Percentiles rank a stretch among this genome's conserved stretches.
Conservation (phyloP, 169 alveolate genomes). For the Babesia gibsoni region DNA sequence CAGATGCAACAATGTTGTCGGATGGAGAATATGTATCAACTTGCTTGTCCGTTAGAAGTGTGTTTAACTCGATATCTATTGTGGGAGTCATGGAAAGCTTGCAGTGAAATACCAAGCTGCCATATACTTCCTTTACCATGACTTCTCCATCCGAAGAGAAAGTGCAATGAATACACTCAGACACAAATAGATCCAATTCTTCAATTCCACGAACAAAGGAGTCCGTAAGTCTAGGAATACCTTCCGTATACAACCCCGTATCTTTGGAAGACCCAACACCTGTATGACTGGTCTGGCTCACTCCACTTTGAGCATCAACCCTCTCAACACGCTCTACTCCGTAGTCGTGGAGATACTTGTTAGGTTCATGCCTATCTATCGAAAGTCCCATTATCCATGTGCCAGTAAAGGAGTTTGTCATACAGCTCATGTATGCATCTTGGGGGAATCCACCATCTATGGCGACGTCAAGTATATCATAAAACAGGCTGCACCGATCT, state of each 20-base stretch:
- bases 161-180: conserved; percentile 26
- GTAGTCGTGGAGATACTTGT: not conserved
- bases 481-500: conserved; percentile 1
- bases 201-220: not conserved
- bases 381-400: too few relatives aligned
- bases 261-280: not conserved
- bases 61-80: conserved; percentile 17
- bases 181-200: not conserved
- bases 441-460: conserved; percentile 62
- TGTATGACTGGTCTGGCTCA: not conserved
- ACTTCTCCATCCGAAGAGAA: conserved; percentile 31
- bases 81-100: conserved; percentile 13
- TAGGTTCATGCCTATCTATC: not conserved
- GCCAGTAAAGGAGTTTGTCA: not conserved
- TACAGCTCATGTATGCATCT: conserved; percentile 17
- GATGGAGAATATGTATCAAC: not conserved
- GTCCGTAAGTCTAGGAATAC: conserved; percentile 14
- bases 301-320: not conserved
- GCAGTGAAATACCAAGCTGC: conserved; percentile 32
- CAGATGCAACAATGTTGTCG: not conserved
- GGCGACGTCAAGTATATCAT: conserved; percentile 51
- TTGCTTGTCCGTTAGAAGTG: not conserved
- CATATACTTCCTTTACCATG: conserved; percentile 16
- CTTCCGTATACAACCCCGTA: not conserved
- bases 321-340: conserved; percentile 9